Percentiles rank a stretch among this genome's conserved stretches.
phyloP scores from a whole-genome alignment of 768 basidiomycete genomes.

The Boletus sp. region DNA sequence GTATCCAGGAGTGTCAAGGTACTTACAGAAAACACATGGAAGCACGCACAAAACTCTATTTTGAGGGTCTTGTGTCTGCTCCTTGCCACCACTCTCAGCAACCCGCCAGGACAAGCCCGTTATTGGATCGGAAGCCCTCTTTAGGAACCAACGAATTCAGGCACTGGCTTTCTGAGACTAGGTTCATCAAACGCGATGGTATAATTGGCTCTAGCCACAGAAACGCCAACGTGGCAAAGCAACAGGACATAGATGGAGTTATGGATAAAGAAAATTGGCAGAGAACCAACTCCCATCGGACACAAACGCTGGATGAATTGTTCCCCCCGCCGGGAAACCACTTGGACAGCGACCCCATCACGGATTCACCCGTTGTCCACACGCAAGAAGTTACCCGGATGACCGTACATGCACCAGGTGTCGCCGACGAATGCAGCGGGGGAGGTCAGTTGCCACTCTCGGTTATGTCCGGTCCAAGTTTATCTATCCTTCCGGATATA shows the following conservation, averaged over 20 bases:
- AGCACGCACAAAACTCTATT: slow-evolving; percentile 44
- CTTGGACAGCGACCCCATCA: slow-evolving; percentile 4
- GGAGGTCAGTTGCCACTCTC: slow-evolving; percentile 13
- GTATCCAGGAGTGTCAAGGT: slow-evolving; percentile 49
- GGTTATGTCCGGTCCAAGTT: slow-evolving; percentile 2
- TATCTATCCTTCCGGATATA: slow-evolving; percentile 2
- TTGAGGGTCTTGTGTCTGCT: slow-evolving; percentile 36
- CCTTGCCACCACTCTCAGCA: slow-evolving; percentile 17
- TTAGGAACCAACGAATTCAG: slow-evolving; percentile 27
- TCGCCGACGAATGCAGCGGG: slow-evolving; percentile 9
- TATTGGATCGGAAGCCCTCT: slow-evolving; percentile 13
- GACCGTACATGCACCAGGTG: slow-evolving; percentile 6
- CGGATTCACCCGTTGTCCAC: slow-evolving; percentile 29
- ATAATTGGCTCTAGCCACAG: slow-evolving; percentile 8
- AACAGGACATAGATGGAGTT: slow-evolving; percentile 2
- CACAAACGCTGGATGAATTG: slow-evolving; percentile 25
- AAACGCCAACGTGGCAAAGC: slow-evolving; percentile 14
- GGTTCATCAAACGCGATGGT: slow-evolving; percentile 22
- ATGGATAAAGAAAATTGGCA: slow-evolving; percentile 6
- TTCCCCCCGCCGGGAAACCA: slow-evolving; percentile 17
- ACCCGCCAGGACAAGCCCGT: slow-evolving; percentile 2
- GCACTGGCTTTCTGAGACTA: slow-evolving; percentile 31
- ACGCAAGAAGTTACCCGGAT: slow-evolving; percentile 9
- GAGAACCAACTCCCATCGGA: slow-evolving; percentile 6
- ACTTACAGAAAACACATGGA: slow-evolving; percentile 53